Evolutionary conservation across 129 eudicot genomes (phyloP).

Genomic region (Helichrysum umbraculigerum): DNA sequence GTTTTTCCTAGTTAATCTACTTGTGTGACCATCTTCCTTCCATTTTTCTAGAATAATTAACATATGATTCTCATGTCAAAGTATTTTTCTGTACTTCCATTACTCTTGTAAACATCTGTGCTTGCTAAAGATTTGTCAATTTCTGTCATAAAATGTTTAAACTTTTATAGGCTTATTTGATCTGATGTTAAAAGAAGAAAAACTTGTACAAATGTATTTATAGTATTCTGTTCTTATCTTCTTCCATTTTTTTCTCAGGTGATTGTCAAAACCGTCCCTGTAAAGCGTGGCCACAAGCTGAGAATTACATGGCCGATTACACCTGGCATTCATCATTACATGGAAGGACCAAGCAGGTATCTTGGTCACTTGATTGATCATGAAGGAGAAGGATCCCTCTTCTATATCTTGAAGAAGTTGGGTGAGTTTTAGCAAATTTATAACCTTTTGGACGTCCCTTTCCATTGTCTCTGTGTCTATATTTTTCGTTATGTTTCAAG

Average conservation of each 20-base stretch:
- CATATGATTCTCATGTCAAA: constrained; percentile 6
- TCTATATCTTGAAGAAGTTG: constrained; percentile 77
- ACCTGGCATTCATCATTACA: constrained; percentile 82
- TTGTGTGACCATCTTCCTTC: constrained; percentile 9
- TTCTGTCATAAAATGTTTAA: background rate
- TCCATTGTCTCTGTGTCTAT: constrained; percentile 13
- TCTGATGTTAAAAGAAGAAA: background rate
- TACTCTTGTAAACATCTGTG: constrained; percentile 10
- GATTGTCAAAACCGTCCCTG: constrained; percentile 85
- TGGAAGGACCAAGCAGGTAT: constrained; percentile 89
- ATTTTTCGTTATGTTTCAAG: background rate
- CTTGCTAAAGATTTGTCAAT: constrained; percentile 5
- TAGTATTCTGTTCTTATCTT: constrained; percentile 17
- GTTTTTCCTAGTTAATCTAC: constrained; percentile 3
- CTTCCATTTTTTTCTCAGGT: constrained; percentile 48
- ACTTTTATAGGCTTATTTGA: background rate
- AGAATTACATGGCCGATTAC: constrained; percentile 78
- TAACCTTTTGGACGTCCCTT: constrained; percentile 1
- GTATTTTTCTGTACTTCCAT: background rate
- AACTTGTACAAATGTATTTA: background rate
- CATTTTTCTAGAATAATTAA: background rate
- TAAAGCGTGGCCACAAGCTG: constrained; percentile 85
- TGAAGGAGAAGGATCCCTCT: constrained; percentile 98
- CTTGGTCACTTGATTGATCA: constrained; percentile 98
- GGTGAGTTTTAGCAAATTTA: constrained; percentile 56